phyloP scores from a whole-genome alignment of 768 basidiomycete genomes.

The Lactarius evosmus region DNA sequence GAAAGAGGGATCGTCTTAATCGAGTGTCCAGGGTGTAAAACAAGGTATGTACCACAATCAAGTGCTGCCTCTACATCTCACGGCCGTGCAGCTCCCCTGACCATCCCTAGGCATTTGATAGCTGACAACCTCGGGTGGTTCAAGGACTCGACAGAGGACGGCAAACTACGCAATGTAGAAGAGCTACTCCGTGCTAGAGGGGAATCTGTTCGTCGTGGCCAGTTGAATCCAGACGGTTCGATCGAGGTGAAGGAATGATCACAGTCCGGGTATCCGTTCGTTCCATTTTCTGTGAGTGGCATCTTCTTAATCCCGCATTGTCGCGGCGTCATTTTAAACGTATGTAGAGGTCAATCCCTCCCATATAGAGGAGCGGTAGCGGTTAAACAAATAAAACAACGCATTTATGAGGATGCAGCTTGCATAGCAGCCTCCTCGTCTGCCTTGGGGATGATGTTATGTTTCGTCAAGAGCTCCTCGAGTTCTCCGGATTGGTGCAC shows the following conservation, averaged over 20 bases:
- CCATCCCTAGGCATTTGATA: conserved; percentile 61
- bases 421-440: conserved; percentile 24
- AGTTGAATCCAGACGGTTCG: conserved; percentile 47
- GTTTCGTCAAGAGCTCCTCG: conserved; percentile 72
- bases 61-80: not conserved
- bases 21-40: conserved; percentile 87
- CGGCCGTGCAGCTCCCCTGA: not conserved
- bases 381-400: not conserved
- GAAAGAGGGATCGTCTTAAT: conserved; percentile 86
- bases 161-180: conserved; percentile 75
- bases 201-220: conserved; percentile 55
- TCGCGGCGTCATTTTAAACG: not conserved
- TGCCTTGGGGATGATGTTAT: conserved; percentile 61
- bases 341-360: not conserved
- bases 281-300: not conserved
- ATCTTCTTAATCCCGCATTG: not conserved
- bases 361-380: not conserved
- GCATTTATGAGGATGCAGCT: conserved; percentile 26
- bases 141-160: conserved; percentile 71
- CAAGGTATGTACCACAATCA: conserved; percentile 53
- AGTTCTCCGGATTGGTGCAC: conserved; percentile 98
- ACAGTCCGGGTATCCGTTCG: conserved; percentile 1
- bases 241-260: conserved; percentile 45
- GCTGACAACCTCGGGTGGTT: conserved; percentile 94
- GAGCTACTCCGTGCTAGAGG: conserved; percentile 76